These are phyloP conservation scores for Saccharomycopsis sp. DNA, from an alignment of 805 yeast genomes.

Conservation along the genomic window DNA sequence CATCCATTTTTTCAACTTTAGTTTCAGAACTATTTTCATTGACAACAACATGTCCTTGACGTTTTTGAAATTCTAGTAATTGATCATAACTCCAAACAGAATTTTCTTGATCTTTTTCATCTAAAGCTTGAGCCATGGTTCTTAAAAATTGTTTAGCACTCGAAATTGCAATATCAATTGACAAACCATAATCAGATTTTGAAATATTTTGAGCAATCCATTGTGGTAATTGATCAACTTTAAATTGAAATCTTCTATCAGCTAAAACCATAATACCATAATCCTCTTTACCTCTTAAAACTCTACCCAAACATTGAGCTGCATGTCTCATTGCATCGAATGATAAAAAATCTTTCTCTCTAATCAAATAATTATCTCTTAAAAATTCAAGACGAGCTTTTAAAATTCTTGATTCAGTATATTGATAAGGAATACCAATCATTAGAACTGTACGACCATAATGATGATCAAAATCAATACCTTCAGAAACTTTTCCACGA, in stretches of 20 bases:
- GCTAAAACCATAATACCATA: constrained; percentile 98
- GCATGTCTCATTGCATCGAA: constrained; percentile 99
- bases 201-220: constrained; percentile 93
- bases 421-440: constrained; percentile 99
- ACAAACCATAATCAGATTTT: constrained; percentile 84
- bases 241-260: constrained; percentile 82
- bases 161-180: constrained; percentile 97
- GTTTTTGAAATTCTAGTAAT: constrained; percentile 42
- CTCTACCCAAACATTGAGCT: constrained; percentile 97
- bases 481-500: constrained; percentile 97
- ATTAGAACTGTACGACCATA: constrained; percentile 94
- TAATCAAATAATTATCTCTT: constrained; percentile 84
- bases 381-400: constrained; percentile 91
- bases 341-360: constrained; percentile 89
- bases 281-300: constrained; percentile 94
- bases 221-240: constrained; percentile 81
- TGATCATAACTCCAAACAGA: constrained; percentile 85
- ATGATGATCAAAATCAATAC: constrained; percentile 98
- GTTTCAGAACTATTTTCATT: neutral
- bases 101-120: constrained; percentile 81
- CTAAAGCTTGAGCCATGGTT: constrained; percentile 88
- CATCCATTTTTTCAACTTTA: neutral
- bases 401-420: constrained; percentile 91
- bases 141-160: constrained; percentile 87
- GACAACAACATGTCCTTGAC: neutral